phyloP scores from a whole-genome alignment of 2,329 filamentous ascomycete genomes.

The Pyrenophora seminiperda region DNA sequence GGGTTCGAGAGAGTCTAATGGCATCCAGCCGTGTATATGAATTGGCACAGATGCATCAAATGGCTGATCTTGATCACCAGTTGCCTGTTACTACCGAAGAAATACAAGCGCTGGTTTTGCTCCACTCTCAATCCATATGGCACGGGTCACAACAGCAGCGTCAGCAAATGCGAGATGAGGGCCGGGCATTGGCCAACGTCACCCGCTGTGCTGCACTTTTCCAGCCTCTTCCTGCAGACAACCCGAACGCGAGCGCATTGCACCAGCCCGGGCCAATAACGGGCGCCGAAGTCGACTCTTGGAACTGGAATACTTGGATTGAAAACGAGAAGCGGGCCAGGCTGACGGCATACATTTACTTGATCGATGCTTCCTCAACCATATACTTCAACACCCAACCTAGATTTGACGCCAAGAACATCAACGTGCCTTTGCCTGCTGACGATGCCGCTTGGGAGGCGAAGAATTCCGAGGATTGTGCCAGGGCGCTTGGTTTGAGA shows the following conservation, averaged over 20 bases:
- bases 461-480: slow-evolving; percentile 62
- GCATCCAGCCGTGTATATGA: slow-evolving; percentile 60
- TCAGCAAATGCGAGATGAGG: slow-evolving; percentile 64
- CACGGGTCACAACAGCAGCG: slow-evolving; percentile 71
- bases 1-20: slow-evolving; percentile 64
- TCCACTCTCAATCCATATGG: slow-evolving; percentile 69
- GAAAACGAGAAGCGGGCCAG: slow-evolving; percentile 72
- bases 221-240: slow-evolving; percentile 56
- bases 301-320: slow-evolving; percentile 71
- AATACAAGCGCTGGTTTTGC: slow-evolving; percentile 68
- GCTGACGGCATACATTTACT: slow-evolving; percentile 67
- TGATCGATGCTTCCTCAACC: slow-evolving; percentile 67
- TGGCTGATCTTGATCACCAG: slow-evolving; percentile 48
- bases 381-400: slow-evolving; percentile 74
- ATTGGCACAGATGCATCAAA: slow-evolving; percentile 44
- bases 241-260: slow-evolving; percentile 61
- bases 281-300: slow-evolving; percentile 57
- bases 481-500: slow-evolving; percentile 67
- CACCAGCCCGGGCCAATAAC: slow-evolving; percentile 60
- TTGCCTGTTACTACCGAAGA: slow-evolving; percentile 62
- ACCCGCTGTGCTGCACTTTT: slow-evolving; percentile 64
- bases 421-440: slow-evolving; percentile 70
- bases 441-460: slow-evolving; percentile 79
- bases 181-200: slow-evolving; percentile 62
- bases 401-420: slow-evolving; percentile 67